A percentile compares a stretch with the other conserved stretches of the same genome.
These are phyloP conservation scores for Geotrichum macrosporum DNA, from an alignment of 1,139 yeast species.

Conservation along the genomic window DNA sequence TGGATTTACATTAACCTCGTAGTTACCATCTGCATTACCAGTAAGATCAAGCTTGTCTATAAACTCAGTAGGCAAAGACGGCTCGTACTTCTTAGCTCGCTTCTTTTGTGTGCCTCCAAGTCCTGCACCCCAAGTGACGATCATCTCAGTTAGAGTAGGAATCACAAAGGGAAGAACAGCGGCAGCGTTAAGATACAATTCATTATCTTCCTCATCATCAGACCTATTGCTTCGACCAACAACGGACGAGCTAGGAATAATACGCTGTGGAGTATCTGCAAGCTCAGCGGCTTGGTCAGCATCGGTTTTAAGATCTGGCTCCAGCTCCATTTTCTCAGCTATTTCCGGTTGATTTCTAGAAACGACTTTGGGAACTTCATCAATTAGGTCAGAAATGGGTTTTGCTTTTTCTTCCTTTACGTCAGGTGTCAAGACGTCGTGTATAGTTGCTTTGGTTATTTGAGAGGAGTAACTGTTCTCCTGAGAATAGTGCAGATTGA, in stretches of 20 bases:
- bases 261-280: conserved; percentile 18
- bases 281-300: conserved; percentile 19
- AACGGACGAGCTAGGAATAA: conserved; percentile 19
- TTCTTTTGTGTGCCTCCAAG: conserved; percentile 38
- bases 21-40: conserved; percentile 13
- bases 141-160: conserved; percentile 42
- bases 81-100: conserved; percentile 40
- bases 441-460: conserved; percentile 17
- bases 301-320: conserved; percentile 19
- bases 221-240: conserved; percentile 17
- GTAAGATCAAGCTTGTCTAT: conserved; percentile 37
- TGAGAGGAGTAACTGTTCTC: conserved; percentile 27
- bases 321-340: neutral
- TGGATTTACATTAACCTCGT: conserved; percentile 20
- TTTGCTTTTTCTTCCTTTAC: conserved; percentile 15
- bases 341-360: conserved; percentile 2
- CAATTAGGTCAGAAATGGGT: neutral
- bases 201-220: conserved; percentile 26
- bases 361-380: conserved; percentile 14
- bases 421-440: conserved; percentile 17
- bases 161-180: conserved; percentile 36
- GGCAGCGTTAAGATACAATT: conserved; percentile 36
- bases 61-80: conserved; percentile 40
- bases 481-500: conserved; percentile 33
- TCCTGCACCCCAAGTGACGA: conserved; percentile 43